These are phyloP conservation scores for Myxozyma lipomycoides DNA, from an alignment of 805 yeast genomes.

Conservation along the genomic window DNA sequence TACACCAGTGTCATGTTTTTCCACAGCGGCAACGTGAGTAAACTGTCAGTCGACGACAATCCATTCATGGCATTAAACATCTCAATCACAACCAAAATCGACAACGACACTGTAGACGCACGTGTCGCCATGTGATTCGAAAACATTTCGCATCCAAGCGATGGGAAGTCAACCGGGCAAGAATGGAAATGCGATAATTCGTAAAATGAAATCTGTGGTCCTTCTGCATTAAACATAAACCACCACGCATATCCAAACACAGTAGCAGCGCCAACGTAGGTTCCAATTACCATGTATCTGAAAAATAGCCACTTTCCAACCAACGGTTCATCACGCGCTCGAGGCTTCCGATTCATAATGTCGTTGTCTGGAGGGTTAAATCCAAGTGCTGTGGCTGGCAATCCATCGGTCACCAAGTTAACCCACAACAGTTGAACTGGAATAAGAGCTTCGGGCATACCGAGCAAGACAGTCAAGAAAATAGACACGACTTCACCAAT, in stretches of 20 bases:
- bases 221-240: slow-evolving; percentile 37
- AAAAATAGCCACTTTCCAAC: slow-evolving; percentile 41
- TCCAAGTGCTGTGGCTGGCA: slow-evolving; percentile 59
- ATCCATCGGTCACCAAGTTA: slow-evolving; percentile 53
- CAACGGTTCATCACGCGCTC: slow-evolving; percentile 40
- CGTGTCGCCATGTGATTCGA: slow-evolving; percentile 31
- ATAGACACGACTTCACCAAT: slow-evolving; percentile 58
- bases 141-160: slow-evolving; percentile 39
- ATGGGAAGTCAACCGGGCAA: slow-evolving; percentile 31
- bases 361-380: slow-evolving; percentile 43
- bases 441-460: slow-evolving; percentile 51
- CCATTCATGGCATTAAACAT: slow-evolving; percentile 44
- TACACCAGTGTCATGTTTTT: slow-evolving; percentile 39
- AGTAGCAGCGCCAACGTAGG: slow-evolving; percentile 43
- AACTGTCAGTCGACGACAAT: slow-evolving; percentile 40
- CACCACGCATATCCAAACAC: slow-evolving; percentile 45
- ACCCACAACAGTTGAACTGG: slow-evolving; percentile 60
- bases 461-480: slow-evolving; percentile 51
- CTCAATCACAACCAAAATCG: slow-evolving; percentile 42
- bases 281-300: slow-evolving; percentile 41
- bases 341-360: slow-evolving; percentile 41
- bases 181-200: slow-evolving; percentile 41
- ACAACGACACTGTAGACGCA: slow-evolving; percentile 42
- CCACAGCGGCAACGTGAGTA: slow-evolving; percentile 42
- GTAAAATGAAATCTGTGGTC: slow-evolving; percentile 39